These are phyloP conservation scores for Aureobasidium melanogenum DNA, from an alignment of 2,329 filamentous ascomycete genomes.

Conservation along the genomic window DNA sequence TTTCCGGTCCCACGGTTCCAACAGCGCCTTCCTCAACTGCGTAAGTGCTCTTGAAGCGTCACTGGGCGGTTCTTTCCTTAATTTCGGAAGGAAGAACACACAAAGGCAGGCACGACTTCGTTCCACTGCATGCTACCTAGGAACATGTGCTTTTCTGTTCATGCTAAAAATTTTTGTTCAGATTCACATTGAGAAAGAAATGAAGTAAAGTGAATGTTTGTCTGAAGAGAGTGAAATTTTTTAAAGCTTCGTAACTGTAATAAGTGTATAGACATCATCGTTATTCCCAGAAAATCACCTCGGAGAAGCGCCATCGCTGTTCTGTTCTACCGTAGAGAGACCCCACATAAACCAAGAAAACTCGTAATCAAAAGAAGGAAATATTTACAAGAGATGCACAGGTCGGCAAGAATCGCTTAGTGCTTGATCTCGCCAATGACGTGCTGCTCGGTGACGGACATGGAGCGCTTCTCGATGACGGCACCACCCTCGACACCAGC, in stretches of 20 bases:
- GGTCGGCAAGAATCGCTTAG: background rate
- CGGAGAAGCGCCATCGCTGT: constrained; percentile 8
- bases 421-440: constrained; percentile 1
- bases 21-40: no score
- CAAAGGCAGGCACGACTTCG: no score
- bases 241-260: background rate
- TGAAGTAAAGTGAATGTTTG: no score
- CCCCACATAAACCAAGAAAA: background rate
- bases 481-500: constrained; percentile 27
- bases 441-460: constrained; percentile 10
- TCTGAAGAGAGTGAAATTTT: no score
- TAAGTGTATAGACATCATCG: background rate
- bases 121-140: no score
- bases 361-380: background rate
- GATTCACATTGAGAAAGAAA: no score
- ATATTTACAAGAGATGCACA: background rate
- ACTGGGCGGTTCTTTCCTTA: no score
- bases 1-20: no score
- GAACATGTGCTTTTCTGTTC: no score
- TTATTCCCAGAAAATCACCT: background rate
- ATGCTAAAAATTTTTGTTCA: no score
- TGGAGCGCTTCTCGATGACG: constrained; percentile 15
- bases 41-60: no score
- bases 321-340: constrained; percentile 9
- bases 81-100: no score